Evolutionary conservation across 1,284 basidiomycete genomes (phyloP), one percentile per base, ranked within the genome.

Genomic region (Tausonia pullulans): DNA sequence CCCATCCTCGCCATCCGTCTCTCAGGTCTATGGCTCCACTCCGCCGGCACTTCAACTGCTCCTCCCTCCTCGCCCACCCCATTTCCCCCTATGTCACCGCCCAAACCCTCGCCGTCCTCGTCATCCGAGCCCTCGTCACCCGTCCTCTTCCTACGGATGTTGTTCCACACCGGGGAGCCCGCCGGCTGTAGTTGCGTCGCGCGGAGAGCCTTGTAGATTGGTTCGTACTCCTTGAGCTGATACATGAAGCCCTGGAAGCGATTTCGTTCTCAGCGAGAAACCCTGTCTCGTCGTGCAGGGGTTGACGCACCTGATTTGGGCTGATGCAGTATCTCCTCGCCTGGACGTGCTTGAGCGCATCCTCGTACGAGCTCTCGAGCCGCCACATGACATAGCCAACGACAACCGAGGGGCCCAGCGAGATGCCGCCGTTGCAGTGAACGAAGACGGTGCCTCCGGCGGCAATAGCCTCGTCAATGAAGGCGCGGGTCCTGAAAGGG

Each of bases 311-410:
- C 45, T 87, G 86, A 70, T 90, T 90, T 9, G 90, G 89, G 5
- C 87, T 88, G 69, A 93, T 91, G 74, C 90, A 93, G 71, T 93
- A 94, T 56, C 91, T 82, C 68, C 88, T 83, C 70, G 90, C 90
- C 77, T 94, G 90, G 6, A 94, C 90, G 71, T 87, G 79, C 67
- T 87, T 84, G 60, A 93, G 78, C 0, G 90, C 88, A 59, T 90
- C 84, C 74, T 92, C 87, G 52, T 70, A 91, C 45, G 83, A 83
- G 63, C 91, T 79, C 48, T 84, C 82, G 74, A 84, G 85, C 70
- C 87, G 82, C 69, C 87, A 85, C 90, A 93, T 94, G 44, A 90
- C 86, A 72, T 90, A 94, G 83, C 92, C 92, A 63, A 93, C 87
- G 45, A 92, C 88, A 64, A 94, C 90, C 0, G 90, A 83, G 0